A percentile compares a stretch with the other conserved stretches of the same genome.
phyloP scores from a whole-genome alignment of 305 asterid genomes.

The Euphrasia arctica region DNA sequence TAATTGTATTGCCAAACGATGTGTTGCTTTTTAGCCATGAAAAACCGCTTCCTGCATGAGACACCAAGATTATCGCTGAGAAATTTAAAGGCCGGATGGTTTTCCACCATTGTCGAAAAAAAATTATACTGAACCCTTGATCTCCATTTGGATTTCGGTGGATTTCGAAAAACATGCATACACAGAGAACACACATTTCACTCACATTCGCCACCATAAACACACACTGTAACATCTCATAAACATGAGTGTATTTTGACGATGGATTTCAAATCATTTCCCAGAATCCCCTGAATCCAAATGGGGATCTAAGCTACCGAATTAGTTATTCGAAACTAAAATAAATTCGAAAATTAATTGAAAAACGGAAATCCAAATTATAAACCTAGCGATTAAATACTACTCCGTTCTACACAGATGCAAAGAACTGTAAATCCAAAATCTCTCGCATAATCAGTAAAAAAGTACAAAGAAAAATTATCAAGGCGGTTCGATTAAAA shows the following conservation, averaged over 20 bases:
- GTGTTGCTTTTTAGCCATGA: constrained; percentile 62
- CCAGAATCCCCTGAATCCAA: not conserved
- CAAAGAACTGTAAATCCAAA: not conserved
- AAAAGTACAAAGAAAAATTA: not conserved
- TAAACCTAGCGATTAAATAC: too few species aligned
- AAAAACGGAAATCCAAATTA: not conserved
- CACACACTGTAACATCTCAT: too few species aligned
- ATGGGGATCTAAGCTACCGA: not conserved
- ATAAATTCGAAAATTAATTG: not conserved
- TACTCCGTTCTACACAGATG: not conserved
- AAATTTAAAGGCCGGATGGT: not conserved
- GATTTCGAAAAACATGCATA: too few species aligned
- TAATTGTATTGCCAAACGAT: constrained; percentile 22
- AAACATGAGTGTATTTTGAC: too few species aligned
- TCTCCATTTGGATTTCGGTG: too few species aligned
- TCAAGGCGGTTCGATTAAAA: not conserved
- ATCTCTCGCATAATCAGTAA: not conserved
- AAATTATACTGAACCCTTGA: too few species aligned
- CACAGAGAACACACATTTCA: too few species aligned
- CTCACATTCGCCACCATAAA: too few species aligned
- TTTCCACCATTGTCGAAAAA: too few species aligned
- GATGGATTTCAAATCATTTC: too few species aligned
- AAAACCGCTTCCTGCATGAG: constrained; percentile 48
- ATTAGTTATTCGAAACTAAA: too few species aligned
- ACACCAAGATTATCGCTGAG: constrained; percentile 16